These are phyloP conservation scores for Uncinocarpus reesii DNA, from an alignment of 2,329 filamentous ascomycete genomes.

Conservation along the genomic window DNA sequence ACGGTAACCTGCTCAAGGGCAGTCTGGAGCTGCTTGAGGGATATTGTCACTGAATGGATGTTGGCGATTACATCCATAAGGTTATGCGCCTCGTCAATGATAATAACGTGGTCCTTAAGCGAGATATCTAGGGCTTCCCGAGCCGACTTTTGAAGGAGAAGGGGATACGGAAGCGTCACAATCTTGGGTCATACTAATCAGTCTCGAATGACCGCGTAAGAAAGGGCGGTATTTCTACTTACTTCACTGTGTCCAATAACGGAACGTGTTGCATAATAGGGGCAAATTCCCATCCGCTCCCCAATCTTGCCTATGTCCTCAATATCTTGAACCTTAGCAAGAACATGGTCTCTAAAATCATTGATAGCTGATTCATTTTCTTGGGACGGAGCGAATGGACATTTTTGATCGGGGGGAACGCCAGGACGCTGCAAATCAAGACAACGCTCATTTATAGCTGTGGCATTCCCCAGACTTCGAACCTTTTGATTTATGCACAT, in stretches of 20 bases:
- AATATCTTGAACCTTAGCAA: conserved; percentile 83
- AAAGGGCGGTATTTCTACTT: conserved; percentile 13
- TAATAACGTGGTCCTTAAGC: conserved; percentile 77
- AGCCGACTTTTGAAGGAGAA: conserved; percentile 77
- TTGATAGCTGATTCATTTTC: conserved; percentile 62
- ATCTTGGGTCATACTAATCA: conserved; percentile 42
- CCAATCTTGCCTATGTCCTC: conserved; percentile 78
- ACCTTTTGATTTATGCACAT: conserved; percentile 84
- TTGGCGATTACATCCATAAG: conserved; percentile 88
- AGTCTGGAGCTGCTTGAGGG: conserved; percentile 59
- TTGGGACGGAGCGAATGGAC: conserved; percentile 66
- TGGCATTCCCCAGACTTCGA: conserved; percentile 54
- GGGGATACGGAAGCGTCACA: conserved; percentile 80
- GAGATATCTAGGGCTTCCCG: conserved; percentile 79
- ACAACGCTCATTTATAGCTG: conserved; percentile 88
- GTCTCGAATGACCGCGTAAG: not conserved
- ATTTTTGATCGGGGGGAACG: conserved; percentile 54
- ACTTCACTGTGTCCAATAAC: conserved; percentile 71
- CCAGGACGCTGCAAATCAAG: conserved; percentile 73
- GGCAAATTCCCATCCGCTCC: conserved; percentile 69
- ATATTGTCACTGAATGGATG: conserved; percentile 72
- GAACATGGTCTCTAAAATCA: conserved; percentile 71
- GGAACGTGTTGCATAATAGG: conserved; percentile 88
- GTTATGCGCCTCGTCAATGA: conserved; percentile 96
- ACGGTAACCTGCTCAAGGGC: conserved; percentile 65